Evolutionary conservation across 1,284 basidiomycete species (phyloP), one percentile per base, ranked within the genome.

Genomic region (Austroboletus niveus): DNA sequence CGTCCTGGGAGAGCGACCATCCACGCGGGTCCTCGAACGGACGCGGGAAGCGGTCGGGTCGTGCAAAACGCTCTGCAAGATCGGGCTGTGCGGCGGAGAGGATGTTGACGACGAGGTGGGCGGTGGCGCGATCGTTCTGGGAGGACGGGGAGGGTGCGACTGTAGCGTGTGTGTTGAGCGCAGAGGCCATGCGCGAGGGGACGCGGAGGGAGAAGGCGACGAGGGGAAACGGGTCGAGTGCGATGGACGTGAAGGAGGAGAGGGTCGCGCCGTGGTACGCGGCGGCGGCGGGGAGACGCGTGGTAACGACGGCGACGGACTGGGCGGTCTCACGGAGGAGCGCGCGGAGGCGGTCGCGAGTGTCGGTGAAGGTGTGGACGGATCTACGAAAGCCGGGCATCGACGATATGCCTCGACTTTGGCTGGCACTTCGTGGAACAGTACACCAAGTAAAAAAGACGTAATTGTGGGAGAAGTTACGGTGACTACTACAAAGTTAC

Each of bases 201-300:
- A 93, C 77, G 30, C 92, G 84, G 12, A 96, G 78, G 11, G 92
- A 87, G 69, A 96, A 96, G 0, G 92, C 81, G 57, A 97, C 81
- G 53, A 96, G 80, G 0, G 94, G 92, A 59, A 85, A 74, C 2
- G 94, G 94, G 60, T 92, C 82, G 73, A 97, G 81, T 1, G 93
- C 84, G 60, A 96, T 84, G n/a, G 92, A 93, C 27, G 91, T 85
- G 67, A 96, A 92, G 0, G 93, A 95, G 6, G 94, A 95, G 39
- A 97, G 77, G 1, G 94, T 96, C 39, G 92, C 92, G 56, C 94
- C 94, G 69, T 96, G 93, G 59, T 76, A 86, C 6, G 55, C 24
- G 51, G 46, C 40, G 55, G 51, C 27, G 17, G 52, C 6, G 29
- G 73, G 72, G 64, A 78, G 72, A 54, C 72, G 62, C 0, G 80